Conservation (phyloP, 345 rosid genomes). For the Carallia brachiata region DNA sequence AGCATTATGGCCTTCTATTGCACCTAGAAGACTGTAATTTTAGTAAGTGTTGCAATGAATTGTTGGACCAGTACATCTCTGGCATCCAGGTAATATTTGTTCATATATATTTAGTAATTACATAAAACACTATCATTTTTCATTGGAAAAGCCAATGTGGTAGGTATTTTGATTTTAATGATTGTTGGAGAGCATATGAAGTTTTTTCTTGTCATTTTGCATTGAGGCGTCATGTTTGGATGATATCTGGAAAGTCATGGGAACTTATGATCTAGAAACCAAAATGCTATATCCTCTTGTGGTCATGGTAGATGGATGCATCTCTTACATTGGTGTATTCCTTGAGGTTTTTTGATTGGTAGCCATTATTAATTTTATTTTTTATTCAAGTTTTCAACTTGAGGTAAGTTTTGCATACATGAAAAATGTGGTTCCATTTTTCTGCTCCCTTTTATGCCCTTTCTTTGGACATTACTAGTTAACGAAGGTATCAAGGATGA, state of each 20-base stretch:
- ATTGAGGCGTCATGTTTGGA: background rate
- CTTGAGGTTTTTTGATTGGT: background rate
- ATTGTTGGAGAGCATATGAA: too few species aligned
- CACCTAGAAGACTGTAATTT: constrained; percentile 72
- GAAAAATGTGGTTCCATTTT: too few species aligned
- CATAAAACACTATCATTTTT: too few species aligned
- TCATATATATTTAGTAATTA: background rate
- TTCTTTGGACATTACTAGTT: too few species aligned
- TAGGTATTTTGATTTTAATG: too few species aligned
- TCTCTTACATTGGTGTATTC: background rate
- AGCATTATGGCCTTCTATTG: constrained; percentile 63
- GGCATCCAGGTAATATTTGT: constrained; percentile 68
- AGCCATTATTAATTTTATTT: too few species aligned
- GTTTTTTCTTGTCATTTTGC: too few species aligned
- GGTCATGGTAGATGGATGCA: background rate
- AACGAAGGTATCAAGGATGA: too few species aligned
- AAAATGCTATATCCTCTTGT: background rate
- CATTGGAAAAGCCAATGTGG: too few species aligned
- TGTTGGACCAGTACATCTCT: constrained; percentile 67
- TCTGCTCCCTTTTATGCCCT: too few species aligned
- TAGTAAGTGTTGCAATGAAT: constrained; percentile 52
- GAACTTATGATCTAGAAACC: background rate
- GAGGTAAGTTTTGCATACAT: too few species aligned
- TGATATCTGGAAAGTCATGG: background rate
- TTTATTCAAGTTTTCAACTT: too few species aligned